Evolutionary conservation across 1,139 yeast species (phyloP), one percentile per base, ranked within the genome.

Genomic region (Suhomyces panamericanus): DNA sequence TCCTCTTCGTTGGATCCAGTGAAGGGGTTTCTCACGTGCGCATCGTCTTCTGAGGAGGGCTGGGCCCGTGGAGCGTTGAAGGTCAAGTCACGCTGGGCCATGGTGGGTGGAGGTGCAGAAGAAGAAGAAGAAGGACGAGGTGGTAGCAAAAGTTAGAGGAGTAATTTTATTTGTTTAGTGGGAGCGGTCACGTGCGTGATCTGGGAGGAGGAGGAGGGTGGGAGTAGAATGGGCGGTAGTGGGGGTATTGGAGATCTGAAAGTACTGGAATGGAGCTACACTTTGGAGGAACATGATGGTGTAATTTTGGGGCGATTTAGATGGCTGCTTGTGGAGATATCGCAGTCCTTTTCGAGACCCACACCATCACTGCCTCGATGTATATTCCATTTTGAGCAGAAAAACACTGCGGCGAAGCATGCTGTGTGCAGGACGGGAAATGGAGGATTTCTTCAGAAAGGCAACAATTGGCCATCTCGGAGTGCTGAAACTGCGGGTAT

Each of bases 41-140:
- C 20, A 15, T 41, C 41, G 28, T 43, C 40, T 40, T 40, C 52
- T 36, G 54, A 42, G 36, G 46, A 41, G 20, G 43, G 54, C 24
- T 55, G 58, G 24, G 53, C 58, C 27, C 48, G 53, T 11, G 67
- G 67, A 30, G 58, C 56, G 49, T 65, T 66, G 39, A 57, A 65
- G 3, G 74, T 69, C 47, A 69, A 59, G 55, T 69, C 70, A 54
- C 74, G 61, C 35, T 64, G 67, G 16, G 70, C 62, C 69, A 66
- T 66, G 41, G 31, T 30, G 34, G 29, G 24, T n/a, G n/a, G n/a
- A n/a, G n/a, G n/a, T n/a, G n/a, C n/a, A 32, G 32, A 24, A 36
- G 33, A 33, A 8, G 24, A 20, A 20, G 24, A 20, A 20, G 24
- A 20, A 20, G 24, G 24, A 20, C 24, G 24, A 39, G 22, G 24